Evolutionary conservation across 495 filamentous ascomycete species (phyloP), one percentile per base, ranked within the genome.

Genomic region (Xeromyces bisporus): DNA sequence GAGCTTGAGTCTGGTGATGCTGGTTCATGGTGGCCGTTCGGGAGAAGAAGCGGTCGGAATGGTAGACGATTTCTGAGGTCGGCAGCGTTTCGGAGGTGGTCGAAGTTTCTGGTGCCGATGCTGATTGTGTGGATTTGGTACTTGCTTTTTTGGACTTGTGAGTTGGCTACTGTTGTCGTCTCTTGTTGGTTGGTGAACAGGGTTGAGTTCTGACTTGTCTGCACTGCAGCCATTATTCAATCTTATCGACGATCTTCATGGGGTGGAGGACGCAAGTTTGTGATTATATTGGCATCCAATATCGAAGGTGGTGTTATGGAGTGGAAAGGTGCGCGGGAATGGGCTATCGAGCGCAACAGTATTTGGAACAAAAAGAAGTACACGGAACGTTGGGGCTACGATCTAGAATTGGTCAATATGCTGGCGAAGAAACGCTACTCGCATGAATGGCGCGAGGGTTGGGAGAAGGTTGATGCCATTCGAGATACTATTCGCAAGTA

Each of bases 361-460:
- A 73, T 96, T 16, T 74, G 73, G 52, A 96, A 99, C 48, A 99
- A 99, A 58, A 73, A 77, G 47, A 74, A 73, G 36, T 99, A 99
- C 44, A 78, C 74, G 1, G 60, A 71, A 23, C 66, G 67, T 41
- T 96, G 91, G 91, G 89, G 89, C 2, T 94, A 99, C 53, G 78
- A 94, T 34, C 59, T 99, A 32, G 89, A 99, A 45, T 75, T 94
- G 35, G 84, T 92, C 36, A 91, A 99, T 44, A 86, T 99, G 85
- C 79, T 82, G 48, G 93, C 86, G 15, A 91, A 94, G 71, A 96
- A 93, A 55, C 71, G 86, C 18, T 99, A 99, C 50, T 91, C 89
- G 28, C 91, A 99, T 50, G 89, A 99, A 47, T 99, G 89, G 89
- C 69, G 89, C 44, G 89, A 99, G 55, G 87, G 85, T 49, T 99